phyloP scores from a whole-genome alignment of 2,329 filamentous ascomycete genomes.

The Thelonectria rubi region DNA sequence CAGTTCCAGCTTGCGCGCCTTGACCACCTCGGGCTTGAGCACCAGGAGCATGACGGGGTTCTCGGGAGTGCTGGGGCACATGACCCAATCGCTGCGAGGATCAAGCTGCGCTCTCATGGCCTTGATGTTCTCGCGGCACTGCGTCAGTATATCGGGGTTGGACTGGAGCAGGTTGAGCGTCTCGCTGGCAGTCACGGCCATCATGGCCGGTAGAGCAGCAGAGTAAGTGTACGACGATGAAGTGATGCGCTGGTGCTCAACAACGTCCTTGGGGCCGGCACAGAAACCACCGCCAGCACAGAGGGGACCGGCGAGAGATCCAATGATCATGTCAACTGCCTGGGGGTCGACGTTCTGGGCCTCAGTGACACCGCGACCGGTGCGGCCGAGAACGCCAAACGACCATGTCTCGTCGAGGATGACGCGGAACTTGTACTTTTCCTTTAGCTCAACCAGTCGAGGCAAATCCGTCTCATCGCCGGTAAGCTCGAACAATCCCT shows the following conservation, averaged over 20 bases:
- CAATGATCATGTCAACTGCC: conserved; percentile 96
- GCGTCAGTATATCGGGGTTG: conserved; percentile 81
- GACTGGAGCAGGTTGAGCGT: conserved; percentile 86
- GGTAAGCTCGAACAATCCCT: conserved; percentile 90
- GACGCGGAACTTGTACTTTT: conserved; percentile 96
- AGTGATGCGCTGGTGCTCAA: conserved; percentile 95
- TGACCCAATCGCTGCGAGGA: conserved; percentile 91
- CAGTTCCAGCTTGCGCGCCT: conserved; percentile 70
- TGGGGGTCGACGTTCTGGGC: conserved; percentile 94
- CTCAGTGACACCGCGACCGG: conserved; percentile 91
- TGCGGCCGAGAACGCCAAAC: conserved; percentile 91
- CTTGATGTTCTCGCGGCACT: conserved; percentile 86
- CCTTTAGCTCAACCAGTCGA: conserved; percentile 90
- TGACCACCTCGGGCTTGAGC: conserved; percentile 84
- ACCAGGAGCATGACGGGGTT: conserved; percentile 88
- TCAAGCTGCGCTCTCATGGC: conserved; percentile 88
- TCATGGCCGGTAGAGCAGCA: conserved; percentile 89
- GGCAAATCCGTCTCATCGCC: conserved; percentile 88
- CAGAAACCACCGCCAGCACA: conserved; percentile 97
- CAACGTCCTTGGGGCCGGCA: conserved; percentile 87
- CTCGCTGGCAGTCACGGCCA: conserved; percentile 95
- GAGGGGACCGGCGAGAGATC: conserved; percentile 87
- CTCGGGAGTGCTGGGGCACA: conserved; percentile 80
- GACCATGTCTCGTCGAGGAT: conserved; percentile 98
- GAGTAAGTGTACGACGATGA: conserved; percentile 95